These are phyloP conservation scores for Suillus hirtellus DNA, from an alignment of 768 basidiomycete genomes.

Conservation along the genomic window DNA sequence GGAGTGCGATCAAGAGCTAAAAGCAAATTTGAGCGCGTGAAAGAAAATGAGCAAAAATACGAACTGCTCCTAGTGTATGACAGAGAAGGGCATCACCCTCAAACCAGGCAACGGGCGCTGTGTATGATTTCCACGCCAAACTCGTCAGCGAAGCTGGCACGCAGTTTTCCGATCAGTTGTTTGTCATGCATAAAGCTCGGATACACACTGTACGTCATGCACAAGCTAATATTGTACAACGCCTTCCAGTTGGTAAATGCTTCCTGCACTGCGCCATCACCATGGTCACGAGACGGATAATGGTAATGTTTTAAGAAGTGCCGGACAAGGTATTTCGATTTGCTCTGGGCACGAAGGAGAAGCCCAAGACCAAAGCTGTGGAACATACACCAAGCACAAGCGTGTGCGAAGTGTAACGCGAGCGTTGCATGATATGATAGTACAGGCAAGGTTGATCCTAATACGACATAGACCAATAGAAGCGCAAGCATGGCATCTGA, in stretches of 20 bases:
- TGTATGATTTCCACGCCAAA: constrained; percentile 89
- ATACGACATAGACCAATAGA: constrained; percentile 65
- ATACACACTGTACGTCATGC: constrained; percentile 89
- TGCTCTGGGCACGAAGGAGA: constrained; percentile 80
- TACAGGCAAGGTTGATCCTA: constrained; percentile 59
- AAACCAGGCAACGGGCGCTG: constrained; percentile 79
- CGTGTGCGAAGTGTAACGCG: constrained; percentile 78
- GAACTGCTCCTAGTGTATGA: constrained; percentile 84
- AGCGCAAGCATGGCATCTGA: constrained; percentile 83
- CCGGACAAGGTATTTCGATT: constrained; percentile 85
- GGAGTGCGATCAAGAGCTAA: constrained; percentile 81
- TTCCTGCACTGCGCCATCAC: constrained; percentile 81
- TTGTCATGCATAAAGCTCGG: neutral
- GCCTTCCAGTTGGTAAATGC: constrained; percentile 96
- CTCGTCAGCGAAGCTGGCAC: constrained; percentile 76
- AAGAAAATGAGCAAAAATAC: constrained; percentile 30
- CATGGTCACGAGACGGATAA: constrained; percentile 70
- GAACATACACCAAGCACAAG: constrained; percentile 82
- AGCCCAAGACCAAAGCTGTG: constrained; percentile 88
- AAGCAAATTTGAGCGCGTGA: constrained; percentile 11
- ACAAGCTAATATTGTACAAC: constrained; percentile 88
- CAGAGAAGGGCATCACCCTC: constrained; percentile 84
- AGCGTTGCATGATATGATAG: constrained; percentile 51
- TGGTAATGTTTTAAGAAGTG: constrained; percentile 96
- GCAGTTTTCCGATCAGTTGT: neutral